phyloP scores from a whole-genome alignment of 2,329 filamentous ascomycete species.

The Mycosphaerella sp. region DNA sequence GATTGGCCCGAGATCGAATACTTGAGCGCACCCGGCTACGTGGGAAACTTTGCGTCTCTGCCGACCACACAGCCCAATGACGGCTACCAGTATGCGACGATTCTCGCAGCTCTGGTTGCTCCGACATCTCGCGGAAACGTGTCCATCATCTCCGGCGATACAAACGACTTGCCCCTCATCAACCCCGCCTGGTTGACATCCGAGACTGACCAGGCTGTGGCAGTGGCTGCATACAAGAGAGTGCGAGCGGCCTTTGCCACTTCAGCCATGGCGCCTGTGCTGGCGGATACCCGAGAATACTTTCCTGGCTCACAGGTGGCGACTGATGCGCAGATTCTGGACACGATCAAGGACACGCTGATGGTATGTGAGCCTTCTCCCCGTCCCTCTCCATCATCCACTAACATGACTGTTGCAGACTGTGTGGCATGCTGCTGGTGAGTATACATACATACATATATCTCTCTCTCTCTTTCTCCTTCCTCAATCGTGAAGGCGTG shows the following conservation, averaged over 20 bases:
- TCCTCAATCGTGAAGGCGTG: too few species aligned
- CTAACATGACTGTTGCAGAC: too few species aligned
- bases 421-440: too few species aligned
- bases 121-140: slow-evolving; percentile 35
- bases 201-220: slow-evolving; percentile 31
- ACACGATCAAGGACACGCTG: slow-evolving; percentile 1
- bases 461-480: too few species aligned
- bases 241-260: slow-evolving; percentile 28
- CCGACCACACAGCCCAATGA: too few species aligned
- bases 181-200: slow-evolving; percentile 36
- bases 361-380: too few species aligned
- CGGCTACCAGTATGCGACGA: slow-evolving; percentile 31
- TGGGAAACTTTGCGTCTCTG: too few species aligned
- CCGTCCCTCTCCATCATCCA: too few species aligned
- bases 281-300: slow-evolving; percentile 17
- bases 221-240: slow-evolving; percentile 32
- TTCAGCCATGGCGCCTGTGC: slow-evolving; percentile 23
- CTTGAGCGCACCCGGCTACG: neutral
- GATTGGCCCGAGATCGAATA: slow-evolving; percentile 14
- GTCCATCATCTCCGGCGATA: slow-evolving; percentile 29
- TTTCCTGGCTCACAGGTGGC: slow-evolving; percentile 16
- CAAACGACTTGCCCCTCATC: slow-evolving; percentile 29
- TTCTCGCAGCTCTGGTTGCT: slow-evolving; percentile 29
- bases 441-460: too few species aligned
- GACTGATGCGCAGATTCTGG: slow-evolving; percentile 9